These are phyloP conservation scores for Sphaerulina populicola DNA, from an alignment of 2,329 filamentous ascomycete species.

Conservation along the genomic window DNA sequence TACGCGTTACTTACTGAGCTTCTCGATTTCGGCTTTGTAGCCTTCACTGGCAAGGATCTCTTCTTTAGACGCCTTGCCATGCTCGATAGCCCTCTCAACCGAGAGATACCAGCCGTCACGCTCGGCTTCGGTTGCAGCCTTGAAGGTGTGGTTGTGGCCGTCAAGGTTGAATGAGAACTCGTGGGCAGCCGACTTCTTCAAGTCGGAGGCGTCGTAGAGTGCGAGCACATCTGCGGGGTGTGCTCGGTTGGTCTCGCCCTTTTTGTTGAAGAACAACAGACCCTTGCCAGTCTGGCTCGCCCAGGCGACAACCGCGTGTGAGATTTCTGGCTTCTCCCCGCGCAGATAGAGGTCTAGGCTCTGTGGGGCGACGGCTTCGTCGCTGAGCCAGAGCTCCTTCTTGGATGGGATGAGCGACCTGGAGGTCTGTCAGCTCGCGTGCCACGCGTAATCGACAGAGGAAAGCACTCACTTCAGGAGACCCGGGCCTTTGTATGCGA, in stretches of 20 bases:
- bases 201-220: constrained; percentile 56
- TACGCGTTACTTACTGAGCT: constrained; percentile 47
- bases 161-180: constrained; percentile 82
- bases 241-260: constrained; percentile 65
- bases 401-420: constrained; percentile 87
- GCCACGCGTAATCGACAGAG: background rate
- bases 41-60: constrained; percentile 67
- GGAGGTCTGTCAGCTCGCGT: constrained; percentile 14
- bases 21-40: constrained; percentile 80
- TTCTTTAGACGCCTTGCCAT: constrained; percentile 73
- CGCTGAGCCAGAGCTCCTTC: constrained; percentile 68
- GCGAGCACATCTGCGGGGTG: constrained; percentile 67
- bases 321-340: constrained; percentile 73
- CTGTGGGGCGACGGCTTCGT: constrained; percentile 63
- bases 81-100: constrained; percentile 70
- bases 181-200: constrained; percentile 63
- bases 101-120: constrained; percentile 88
- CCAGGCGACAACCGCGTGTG: constrained; percentile 78
- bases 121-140: constrained; percentile 64
- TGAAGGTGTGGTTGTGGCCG: constrained; percentile 89
- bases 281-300: constrained; percentile 91
- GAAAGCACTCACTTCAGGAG: constrained; percentile 68
- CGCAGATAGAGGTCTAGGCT: constrained; percentile 70
- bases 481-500: constrained; percentile 84
- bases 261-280: constrained; percentile 83